Base-by-base conservation (phyloP, 768 basidiomycete genomes). In the Obba rivulosa region DNA sequence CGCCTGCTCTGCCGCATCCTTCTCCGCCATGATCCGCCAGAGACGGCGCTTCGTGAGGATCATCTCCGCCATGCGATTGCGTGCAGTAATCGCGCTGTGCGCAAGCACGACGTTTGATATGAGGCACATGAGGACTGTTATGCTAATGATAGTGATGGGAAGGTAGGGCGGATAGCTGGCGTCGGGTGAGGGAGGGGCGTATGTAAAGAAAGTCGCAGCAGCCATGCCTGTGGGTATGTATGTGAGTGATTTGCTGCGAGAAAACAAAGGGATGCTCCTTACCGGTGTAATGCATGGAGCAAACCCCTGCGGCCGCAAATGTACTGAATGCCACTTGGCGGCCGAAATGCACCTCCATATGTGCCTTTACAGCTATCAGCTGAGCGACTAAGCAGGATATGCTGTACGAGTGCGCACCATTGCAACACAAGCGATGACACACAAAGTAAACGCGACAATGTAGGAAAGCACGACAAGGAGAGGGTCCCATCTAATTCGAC, bases 1-100 rank as follows among this genome's bases (percentile, higher is more conserved):
- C 28, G 62, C 60, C 54, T 60, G 62, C 44, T 63, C 62, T 2
- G 62, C 62, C 0, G 62, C 62, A 41, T 63, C 60, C 49, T 63
- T 63, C 51, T 63, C 62, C 4, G 62, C 62, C 62, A 63, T 63
- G 45, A 61, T 61, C 2, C 62, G 55, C 62, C 60, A 61, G 4
- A 61, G 40, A 8, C 60, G 46, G 2, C 62, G 49, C 46, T 57
- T 61, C 17, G 62, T 63, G 21, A 61, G 46, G 31, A 61, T 60
- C 38, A 60, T 55, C 46, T 63, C 62, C 31, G 60, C 62, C 60
- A 63, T 61, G 16, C 55, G 53, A 37, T 63, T 63, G 25, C 62
- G 55, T 2, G 62, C 57, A 8, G 50, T 51, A 18, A 61, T 60
- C 5, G 62, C 62, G 17, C 34, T 52, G 25, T 63, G 57, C 9